These are phyloP conservation scores for Ogataea siamensis DNA, from an alignment of 805 yeast genomes.

Conservation along the genomic window DNA sequence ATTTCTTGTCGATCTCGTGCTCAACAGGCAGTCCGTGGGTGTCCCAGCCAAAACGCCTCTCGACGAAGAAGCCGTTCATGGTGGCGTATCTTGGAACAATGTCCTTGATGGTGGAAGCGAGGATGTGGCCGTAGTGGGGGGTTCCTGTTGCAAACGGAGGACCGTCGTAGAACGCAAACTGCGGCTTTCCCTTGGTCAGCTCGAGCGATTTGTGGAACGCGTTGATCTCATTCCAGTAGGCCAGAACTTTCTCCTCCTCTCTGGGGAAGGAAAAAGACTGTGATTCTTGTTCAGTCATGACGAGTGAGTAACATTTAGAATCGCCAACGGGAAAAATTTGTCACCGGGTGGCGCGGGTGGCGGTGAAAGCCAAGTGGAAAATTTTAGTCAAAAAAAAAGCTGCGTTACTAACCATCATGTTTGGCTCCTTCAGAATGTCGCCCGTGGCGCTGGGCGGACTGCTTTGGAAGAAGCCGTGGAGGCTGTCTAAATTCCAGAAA, in stretches of 20 bases:
- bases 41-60: slow-evolving; percentile 99
- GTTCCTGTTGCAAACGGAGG: slow-evolving; percentile 99
- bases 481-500: slow-evolving; percentile 78
- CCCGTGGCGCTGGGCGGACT: slow-evolving; percentile 64
- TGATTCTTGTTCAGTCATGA: slow-evolving; percentile 32
- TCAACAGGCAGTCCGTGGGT: slow-evolving; percentile 99
- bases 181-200: slow-evolving; percentile 79
- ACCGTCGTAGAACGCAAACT: slow-evolving; percentile 94
- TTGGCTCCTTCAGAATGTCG: slow-evolving; percentile 68
- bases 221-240: slow-evolving; percentile 84
- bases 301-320: slow-evolving; percentile 1
- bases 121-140: slow-evolving; percentile 97
- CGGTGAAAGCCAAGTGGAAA: slow-evolving; percentile 6
- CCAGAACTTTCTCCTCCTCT: slow-evolving; percentile 82
- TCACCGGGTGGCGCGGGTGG: slow-evolving; percentile 14
- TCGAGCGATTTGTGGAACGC: slow-evolving; percentile 90
- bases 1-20: slow-evolving; percentile 96
- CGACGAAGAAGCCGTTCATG: slow-evolving; percentile 95
- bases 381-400: slow-evolving; percentile 1
- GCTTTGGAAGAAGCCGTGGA: slow-evolving; percentile 77
- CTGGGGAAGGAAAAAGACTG: slow-evolving; percentile 68
- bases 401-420: slow-evolving; percentile 17
- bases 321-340: slow-evolving; percentile 10
- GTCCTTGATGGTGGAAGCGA: slow-evolving; percentile 96
- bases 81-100: slow-evolving; percentile 97